Base-by-base conservation (phyloP, 2,329 filamentous ascomycete genomes). In the Curvularia sp. region DNA sequence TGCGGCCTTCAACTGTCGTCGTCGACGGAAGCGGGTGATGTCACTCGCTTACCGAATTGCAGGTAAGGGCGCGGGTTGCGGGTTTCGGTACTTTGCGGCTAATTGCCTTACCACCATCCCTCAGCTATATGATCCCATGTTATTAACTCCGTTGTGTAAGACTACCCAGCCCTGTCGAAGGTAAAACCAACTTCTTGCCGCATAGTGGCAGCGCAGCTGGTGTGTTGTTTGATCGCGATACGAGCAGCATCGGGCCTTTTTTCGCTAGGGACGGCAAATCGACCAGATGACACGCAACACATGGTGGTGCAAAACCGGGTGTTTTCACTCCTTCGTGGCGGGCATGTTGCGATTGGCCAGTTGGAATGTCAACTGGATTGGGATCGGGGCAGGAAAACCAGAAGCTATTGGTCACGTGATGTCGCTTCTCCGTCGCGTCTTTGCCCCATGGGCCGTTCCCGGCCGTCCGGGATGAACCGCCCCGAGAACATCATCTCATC, bases 341-440 rank as follows among this genome's bases (percentile, higher is more conserved):
- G 10, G 13, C 20, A 7, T 26, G 18, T 24, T 15, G 41, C 4
- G 20, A 26, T 43, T 43, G 41, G 22, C 9, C 18, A 15, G 12
- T 15, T 50, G 60, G 28, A 39, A 35, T 20, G 60, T 66, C 61
- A 64, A 47, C 61, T 61, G 63, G 22, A 58, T 57, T 31, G n/a
- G 53, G 42, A 63, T 59, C 61, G 62, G 58, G 60, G 62, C 22
- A 24, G 58, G 43, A 58, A 55, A 58, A 57, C 15, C 60, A 62
- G 55, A 54, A 44, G 22, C 2, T 5, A 5, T 20, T n/a, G 8
- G 13, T 18, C 64, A 68, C 65, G 65, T 68, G 65, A 66, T 44
- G 39, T 15, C 20, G 35, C 46, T 26, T n/a, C 5, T 50, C 55
- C 33, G 41, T 22, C 41, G 41, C 41, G 41, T 24, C 7, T n/a